Evolutionary conservation across 1,284 basidiomycete genomes (phyloP).

Genomic region (Fomitiporia mediterranea): DNA sequence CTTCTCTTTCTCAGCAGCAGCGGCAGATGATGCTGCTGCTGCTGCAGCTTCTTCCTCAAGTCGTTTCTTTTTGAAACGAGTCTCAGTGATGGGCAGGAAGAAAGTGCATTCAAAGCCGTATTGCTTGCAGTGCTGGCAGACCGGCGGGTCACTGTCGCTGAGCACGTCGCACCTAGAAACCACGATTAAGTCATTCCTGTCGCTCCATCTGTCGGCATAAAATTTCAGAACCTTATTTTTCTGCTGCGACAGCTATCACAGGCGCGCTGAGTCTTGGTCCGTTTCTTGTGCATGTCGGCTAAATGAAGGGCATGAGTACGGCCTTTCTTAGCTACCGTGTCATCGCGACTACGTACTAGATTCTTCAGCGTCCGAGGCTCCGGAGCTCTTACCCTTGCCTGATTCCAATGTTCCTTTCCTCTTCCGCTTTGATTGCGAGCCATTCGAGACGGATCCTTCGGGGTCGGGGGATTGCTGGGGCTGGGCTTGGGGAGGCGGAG

Average conservation of each 20-base stretch:
- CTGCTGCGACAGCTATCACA: slow-evolving; percentile 90
- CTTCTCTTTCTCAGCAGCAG: slow-evolving; percentile 39
- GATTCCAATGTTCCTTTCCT: slow-evolving; percentile 46
- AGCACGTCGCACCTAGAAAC: slow-evolving; percentile 74
- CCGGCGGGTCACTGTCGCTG: slow-evolving; percentile 63
- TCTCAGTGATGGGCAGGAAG: slow-evolving; percentile 97
- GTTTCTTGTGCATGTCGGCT: slow-evolving; percentile 66
- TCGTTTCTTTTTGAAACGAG: slow-evolving; percentile 95
- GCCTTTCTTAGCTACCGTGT: neutral
- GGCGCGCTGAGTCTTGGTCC: slow-evolving; percentile 86
- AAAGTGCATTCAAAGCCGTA: slow-evolving; percentile 92
- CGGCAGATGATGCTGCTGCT: slow-evolving; percentile 31
- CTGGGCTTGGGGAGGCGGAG: slow-evolving; percentile 35
- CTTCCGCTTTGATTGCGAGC: slow-evolving; percentile 56
- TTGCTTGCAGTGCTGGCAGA: slow-evolving; percentile 85
- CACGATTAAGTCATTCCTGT: slow-evolving; percentile 3
- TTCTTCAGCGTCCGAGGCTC: slow-evolving; percentile 53
- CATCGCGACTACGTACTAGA: slow-evolving; percentile 35
- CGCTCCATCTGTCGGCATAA: slow-evolving; percentile 27
- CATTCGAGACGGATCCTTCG: slow-evolving; percentile 22
- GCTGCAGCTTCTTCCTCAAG: slow-evolving; percentile 59
- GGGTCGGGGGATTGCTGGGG: slow-evolving; percentile 31
- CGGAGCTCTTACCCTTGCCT: slow-evolving; percentile 34
- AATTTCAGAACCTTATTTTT: slow-evolving; percentile 69
- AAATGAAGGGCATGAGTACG: slow-evolving; percentile 24